Conservation (phyloP, 768 basidiomycete species). For the Trametes elegans region DNA sequence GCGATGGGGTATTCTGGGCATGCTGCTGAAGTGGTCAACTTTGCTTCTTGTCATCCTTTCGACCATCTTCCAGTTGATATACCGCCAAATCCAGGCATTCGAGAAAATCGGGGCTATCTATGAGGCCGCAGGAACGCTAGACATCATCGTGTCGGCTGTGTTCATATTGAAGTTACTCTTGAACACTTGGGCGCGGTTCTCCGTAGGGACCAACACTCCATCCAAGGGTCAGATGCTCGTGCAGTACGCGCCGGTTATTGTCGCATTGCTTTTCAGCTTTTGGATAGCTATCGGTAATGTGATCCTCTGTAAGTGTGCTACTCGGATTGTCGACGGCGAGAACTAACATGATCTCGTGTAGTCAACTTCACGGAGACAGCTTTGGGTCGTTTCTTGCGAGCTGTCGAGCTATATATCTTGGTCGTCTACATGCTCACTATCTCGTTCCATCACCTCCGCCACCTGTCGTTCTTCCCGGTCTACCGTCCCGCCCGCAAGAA, state of each 20-base stretch:
- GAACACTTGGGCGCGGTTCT: slow-evolving; percentile 50
- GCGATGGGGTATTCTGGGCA: slow-evolving; percentile 59
- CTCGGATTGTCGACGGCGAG: neutral
- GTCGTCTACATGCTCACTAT: slow-evolving; percentile 55
- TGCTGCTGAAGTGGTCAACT: slow-evolving; percentile 49
- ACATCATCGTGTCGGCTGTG: slow-evolving; percentile 55
- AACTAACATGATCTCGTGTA: slow-evolving; percentile 25
- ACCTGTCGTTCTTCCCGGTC: slow-evolving; percentile 16
- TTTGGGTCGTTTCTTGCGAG: slow-evolving; percentile 65
- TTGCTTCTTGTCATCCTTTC: slow-evolving; percentile 45
- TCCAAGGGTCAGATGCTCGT: slow-evolving; percentile 44
- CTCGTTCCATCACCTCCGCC: slow-evolving; percentile 34
- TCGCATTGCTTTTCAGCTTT: slow-evolving; percentile 50
- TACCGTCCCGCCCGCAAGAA: slow-evolving; percentile 11
- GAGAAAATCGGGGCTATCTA: slow-evolving; percentile 47
- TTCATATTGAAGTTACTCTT: slow-evolving; percentile 63
- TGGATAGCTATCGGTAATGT: slow-evolving; percentile 57
- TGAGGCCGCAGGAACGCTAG: slow-evolving; percentile 52
- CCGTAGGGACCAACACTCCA: slow-evolving; percentile 17
- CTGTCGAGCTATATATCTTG: slow-evolving; percentile 59
- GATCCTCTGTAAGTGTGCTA: slow-evolving; percentile 47
- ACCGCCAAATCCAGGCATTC: slow-evolving; percentile 48
- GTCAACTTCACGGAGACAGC: slow-evolving; percentile 68
- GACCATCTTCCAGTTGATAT: slow-evolving; percentile 58
- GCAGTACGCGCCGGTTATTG: slow-evolving; percentile 48